A percentile compares a stretch with the other conserved stretches of the same genome.
Conservation (phyloP, 768 basidiomycete genomes). For the Russula earlei region DNA sequence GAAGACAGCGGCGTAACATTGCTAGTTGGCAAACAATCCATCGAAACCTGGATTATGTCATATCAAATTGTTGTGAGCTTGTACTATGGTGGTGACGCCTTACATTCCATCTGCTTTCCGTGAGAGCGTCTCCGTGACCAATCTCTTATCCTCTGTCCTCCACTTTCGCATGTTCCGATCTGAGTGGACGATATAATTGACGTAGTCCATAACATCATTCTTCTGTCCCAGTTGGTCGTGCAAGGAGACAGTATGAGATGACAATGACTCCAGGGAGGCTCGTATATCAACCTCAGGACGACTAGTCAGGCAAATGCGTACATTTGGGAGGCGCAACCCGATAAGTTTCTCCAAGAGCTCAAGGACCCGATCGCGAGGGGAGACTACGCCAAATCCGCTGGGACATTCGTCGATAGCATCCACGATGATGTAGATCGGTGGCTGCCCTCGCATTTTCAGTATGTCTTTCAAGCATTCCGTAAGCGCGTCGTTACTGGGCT, state of each 20-base stretch:
- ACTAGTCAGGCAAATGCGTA: background rate
- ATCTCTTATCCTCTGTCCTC: background rate
- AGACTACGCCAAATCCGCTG: background rate
- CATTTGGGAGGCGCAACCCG: background rate
- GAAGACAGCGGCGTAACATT: background rate
- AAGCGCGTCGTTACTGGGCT: background rate
- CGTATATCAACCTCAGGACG: slow-evolving; percentile 1
- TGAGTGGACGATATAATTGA: background rate
- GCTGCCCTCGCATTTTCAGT: background rate
- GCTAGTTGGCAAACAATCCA: slow-evolving; percentile 3
- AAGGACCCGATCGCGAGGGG: slow-evolving; percentile 1
- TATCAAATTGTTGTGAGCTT: background rate
- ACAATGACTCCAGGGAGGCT: background rate
- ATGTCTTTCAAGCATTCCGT: background rate
- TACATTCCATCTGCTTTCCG: slow-evolving; percentile 1
- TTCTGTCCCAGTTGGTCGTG: background rate
- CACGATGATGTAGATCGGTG: background rate
- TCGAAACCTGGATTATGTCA: background rate
- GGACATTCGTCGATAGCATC: slow-evolving; percentile 7
- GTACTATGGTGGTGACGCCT: background rate
- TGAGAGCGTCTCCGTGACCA: background rate
- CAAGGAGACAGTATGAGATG: background rate
- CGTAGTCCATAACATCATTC: background rate
- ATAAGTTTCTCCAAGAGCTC: background rate
- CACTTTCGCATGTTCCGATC: background rate